Conservation (phyloP, 2,329 filamentous ascomycete species). For the Aspergillus intermedius region DNA sequence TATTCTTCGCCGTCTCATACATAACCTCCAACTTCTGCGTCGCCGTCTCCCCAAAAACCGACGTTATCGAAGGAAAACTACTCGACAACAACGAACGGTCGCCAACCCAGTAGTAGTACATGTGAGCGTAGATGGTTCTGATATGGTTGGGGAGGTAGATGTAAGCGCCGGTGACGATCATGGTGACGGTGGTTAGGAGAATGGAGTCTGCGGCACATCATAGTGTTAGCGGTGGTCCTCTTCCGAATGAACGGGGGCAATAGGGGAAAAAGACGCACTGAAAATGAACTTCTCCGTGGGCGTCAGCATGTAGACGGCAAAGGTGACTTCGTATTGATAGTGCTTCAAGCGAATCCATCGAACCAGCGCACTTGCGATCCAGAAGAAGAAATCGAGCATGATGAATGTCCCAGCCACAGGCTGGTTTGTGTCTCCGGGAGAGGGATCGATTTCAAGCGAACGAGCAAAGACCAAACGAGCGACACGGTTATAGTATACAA, state of each 20-base stretch:
- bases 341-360: slow-evolving; percentile 91
- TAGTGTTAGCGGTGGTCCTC: neutral
- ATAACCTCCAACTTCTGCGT: slow-evolving; percentile 40
- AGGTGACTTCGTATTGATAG: slow-evolving; percentile 97
- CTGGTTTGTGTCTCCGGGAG: neutral
- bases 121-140: slow-evolving; percentile 70
- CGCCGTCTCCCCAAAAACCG: slow-evolving; percentile 25
- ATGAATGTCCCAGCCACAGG: neutral
- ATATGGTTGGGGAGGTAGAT: slow-evolving; percentile 94
- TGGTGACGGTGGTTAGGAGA: slow-evolving; percentile 79
- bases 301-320: slow-evolving; percentile 94
- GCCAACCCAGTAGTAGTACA: slow-evolving; percentile 92
- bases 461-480: neutral
- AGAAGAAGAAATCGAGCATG: slow-evolving; percentile 23
- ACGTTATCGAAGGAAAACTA: slow-evolving; percentile 25
- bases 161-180: slow-evolving; percentile 77
- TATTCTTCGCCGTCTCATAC: slow-evolving; percentile 42
- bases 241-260: neutral
- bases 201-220: slow-evolving; percentile 61
- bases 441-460: neutral
- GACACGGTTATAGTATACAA: neutral
- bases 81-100: slow-evolving; percentile 46
- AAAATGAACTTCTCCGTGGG: slow-evolving; percentile 95
- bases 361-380: slow-evolving; percentile 51
- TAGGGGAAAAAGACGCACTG: slow-evolving; percentile 56